These are phyloP conservation scores for Entoloma clypeatum DNA, from an alignment of 1,284 basidiomycete genomes.

Conservation along the genomic window DNA sequence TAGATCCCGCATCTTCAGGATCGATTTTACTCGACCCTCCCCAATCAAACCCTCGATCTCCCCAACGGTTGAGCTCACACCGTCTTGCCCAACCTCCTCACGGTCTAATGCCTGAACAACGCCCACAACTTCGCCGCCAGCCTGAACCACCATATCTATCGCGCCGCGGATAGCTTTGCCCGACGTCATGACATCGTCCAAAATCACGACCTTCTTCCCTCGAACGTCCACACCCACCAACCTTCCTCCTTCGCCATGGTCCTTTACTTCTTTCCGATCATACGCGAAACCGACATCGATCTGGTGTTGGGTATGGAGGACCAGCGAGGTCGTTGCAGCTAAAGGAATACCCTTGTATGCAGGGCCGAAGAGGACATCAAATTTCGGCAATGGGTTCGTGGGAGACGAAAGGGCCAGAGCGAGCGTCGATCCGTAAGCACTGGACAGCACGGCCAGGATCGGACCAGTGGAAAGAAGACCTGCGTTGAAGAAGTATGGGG, in stretches of 20 bases:
- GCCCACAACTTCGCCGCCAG: slow-evolving; percentile 81
- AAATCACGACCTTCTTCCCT: slow-evolving; percentile 79
- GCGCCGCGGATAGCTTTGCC: slow-evolving; percentile 89
- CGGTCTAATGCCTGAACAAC: slow-evolving; percentile 91
- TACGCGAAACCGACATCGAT: slow-evolving; percentile 82
- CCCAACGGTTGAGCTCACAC: slow-evolving; percentile 69
- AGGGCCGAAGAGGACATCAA: slow-evolving; percentile 94
- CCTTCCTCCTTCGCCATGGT: slow-evolving; percentile 94
- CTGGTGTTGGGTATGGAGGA: slow-evolving; percentile 65
- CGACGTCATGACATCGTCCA: slow-evolving; percentile 97
- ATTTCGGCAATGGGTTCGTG: slow-evolving; percentile 51
- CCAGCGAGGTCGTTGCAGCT: slow-evolving; percentile 82
- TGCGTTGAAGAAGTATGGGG: slow-evolving; percentile 98
- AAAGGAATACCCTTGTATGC: slow-evolving; percentile 99
- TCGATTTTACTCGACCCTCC: slow-evolving; percentile 63
- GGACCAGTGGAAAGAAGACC: slow-evolving; percentile 84
- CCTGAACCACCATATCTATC: slow-evolving; percentile 64
- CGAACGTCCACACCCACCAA: slow-evolving; percentile 84
- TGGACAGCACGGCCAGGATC: slow-evolving; percentile 75
- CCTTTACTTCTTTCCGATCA: slow-evolving; percentile 95
- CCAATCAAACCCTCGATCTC: slow-evolving; percentile 79
- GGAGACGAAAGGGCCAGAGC: slow-evolving; percentile 38
- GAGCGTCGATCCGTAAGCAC: slow-evolving; percentile 88
- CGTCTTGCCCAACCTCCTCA: slow-evolving; percentile 80
- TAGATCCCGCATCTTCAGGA: slow-evolving; percentile 84